Conservation (phyloP, 352 stramenopile species). For the Thalassiosira hispida region DNA sequence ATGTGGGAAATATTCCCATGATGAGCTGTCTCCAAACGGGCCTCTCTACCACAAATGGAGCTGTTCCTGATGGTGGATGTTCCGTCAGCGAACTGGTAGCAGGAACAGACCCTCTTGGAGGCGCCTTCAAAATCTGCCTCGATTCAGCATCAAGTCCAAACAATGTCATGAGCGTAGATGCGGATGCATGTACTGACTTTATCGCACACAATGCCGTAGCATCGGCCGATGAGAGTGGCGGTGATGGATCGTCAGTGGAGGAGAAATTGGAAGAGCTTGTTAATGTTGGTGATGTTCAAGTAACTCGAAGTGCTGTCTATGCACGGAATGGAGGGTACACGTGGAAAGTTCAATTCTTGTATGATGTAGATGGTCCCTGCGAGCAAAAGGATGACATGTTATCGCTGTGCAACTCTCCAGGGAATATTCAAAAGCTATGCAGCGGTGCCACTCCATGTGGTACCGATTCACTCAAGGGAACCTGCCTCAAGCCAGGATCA, state of each 20-base stretch:
- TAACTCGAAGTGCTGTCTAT: constrained; percentile 90
- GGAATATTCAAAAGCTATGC: constrained; percentile 90
- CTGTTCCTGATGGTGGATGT: constrained; percentile 73
- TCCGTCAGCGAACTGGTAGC: constrained; percentile 69
- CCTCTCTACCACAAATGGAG: constrained; percentile 75
- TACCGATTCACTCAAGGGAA: constrained; percentile 56
- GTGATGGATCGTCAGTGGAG: constrained; percentile 92
- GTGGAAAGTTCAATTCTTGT: constrained; percentile 95
- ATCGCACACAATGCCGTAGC: constrained; percentile 94
- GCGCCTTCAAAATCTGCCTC: constrained; percentile 90
- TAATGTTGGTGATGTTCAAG: constrained; percentile 93
- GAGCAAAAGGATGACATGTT: constrained; percentile 80
- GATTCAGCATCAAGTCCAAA: constrained; percentile 85
- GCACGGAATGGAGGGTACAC: constrained; percentile 90
- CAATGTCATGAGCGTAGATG: constrained; percentile 61
- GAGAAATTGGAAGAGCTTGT: constrained; percentile 93
- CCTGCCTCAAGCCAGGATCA: constrained; percentile 55
- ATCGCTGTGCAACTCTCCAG: constrained; percentile 91
- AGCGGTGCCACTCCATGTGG: constrained; percentile 47
- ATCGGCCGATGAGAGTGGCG: constrained; percentile 88
- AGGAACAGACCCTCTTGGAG: constrained; percentile 90
- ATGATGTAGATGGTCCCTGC: constrained; percentile 87
- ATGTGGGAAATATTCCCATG: constrained; percentile 90
- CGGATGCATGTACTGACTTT: constrained; percentile 77
- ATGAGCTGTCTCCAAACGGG: constrained; percentile 77